Evolutionary conservation across 768 basidiomycete species (phyloP).

Genomic region (Cubamyces lactineus): DNA sequence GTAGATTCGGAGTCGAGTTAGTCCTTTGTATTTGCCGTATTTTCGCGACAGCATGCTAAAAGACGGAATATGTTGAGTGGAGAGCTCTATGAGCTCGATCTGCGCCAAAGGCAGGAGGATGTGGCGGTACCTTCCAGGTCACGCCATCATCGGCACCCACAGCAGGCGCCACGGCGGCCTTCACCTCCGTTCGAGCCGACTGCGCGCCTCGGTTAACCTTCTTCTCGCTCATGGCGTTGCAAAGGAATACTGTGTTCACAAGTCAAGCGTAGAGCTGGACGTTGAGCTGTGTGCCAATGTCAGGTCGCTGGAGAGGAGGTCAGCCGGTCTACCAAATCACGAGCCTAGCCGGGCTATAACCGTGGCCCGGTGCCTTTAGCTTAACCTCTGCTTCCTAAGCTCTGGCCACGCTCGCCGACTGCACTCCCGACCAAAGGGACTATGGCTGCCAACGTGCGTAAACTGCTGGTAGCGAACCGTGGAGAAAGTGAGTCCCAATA

Average conservation of each 20-base stretch:
- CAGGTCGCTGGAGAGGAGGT: too few species aligned
- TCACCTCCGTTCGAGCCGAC: too few species aligned
- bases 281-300: too few species aligned
- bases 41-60: conserved; percentile 13
- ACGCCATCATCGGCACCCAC: conserved; percentile 18
- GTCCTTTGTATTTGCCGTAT: conserved; percentile 2
- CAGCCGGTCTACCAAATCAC: conserved; percentile 8
- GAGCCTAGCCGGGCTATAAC: background rate
- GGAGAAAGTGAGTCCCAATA: conserved; percentile 38
- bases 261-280: too few species aligned
- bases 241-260: too few species aligned
- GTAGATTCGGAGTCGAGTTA: conserved; percentile 11
- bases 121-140: conserved; percentile 28
- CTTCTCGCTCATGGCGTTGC: background rate
- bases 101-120: background rate
- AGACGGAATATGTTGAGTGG: background rate
- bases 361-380: too few species aligned
- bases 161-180: background rate
- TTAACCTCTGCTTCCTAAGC: too few species aligned
- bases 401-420: too few species aligned
- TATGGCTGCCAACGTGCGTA: background rate
- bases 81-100: background rate
- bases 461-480: conserved; percentile 39
- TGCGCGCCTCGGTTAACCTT: background rate
- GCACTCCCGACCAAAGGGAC: too few species aligned